Evolutionary conservation across 2,329 filamentous ascomycete species (phyloP), one percentile per base, ranked within the genome.

Genomic region (Penicillium sp.): DNA sequence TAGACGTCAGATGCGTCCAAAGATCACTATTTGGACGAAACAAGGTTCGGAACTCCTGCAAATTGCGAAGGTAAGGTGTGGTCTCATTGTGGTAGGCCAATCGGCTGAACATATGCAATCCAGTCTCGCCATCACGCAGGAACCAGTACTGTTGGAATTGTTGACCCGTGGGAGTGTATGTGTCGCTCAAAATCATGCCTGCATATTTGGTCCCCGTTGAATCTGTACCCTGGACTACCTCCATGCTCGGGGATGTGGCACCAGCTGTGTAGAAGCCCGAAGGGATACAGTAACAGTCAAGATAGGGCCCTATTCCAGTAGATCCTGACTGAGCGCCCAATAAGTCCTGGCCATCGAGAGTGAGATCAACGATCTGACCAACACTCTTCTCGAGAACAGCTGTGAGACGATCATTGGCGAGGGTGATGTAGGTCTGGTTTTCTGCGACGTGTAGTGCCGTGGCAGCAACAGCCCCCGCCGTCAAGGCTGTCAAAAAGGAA

Each of bases 121-220:
- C 85, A 0, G 85, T 87, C 68, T 88, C 85, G 1, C 81, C 81
- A 44, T 86, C 84, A 11, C 82, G 76, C 3, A 87, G 71, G 62
- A 87, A 87, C 82, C 83, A 87, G 68, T 87, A 87, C 65, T 87
- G 84, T 64, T 87, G 80, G 16, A 88, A 74, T 6, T 81, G 65
- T 65, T 87, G 84, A 2, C 84, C 83, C 0, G 84, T 86, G 0
- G 78, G 74, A 0, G 78, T 75, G 64, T 85, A 87, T 0, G 78
- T 81, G 57, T 87, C 83, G 46, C 80, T 82, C 78, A 87, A 82
- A 41, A 82, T 76, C 33, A 87, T 79, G 2, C 84, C 84, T 4
- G 79, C 84, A 66, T 86, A 87, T 6, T 77, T 67, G 0, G 77
- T 81, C 0, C 80, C 79, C 0, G 75, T 76, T 1, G 74, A 74